A percentile compares a stretch with the other conserved stretches of the same genome.
Evolutionary conservation across 129 eudicot genomes (phyloP).

Genomic region (Saposhnikovia divaricata): DNA sequence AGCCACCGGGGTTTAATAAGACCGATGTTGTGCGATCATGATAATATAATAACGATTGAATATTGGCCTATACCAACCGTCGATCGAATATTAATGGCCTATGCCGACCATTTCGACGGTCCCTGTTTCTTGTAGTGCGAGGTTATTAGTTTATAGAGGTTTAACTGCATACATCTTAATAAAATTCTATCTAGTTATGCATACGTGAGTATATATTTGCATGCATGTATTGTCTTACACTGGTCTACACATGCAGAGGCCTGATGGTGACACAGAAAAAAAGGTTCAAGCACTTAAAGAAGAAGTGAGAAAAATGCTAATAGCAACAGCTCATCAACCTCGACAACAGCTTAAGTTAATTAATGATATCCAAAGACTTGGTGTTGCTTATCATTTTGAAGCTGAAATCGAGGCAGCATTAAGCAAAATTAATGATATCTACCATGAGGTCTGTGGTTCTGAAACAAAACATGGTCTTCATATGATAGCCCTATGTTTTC

Average conservation of each 20-base stretch:
- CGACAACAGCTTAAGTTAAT: neutral
- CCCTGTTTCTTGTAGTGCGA: too few species aligned
- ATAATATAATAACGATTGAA: too few species aligned
- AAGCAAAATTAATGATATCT: neutral
- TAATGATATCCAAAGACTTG: neutral
- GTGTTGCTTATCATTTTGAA: constrained; percentile 7
- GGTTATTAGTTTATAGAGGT: too few species aligned
- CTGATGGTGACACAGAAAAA: neutral
- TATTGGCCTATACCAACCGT: too few species aligned
- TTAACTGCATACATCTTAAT: too few species aligned
- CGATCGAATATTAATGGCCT: too few species aligned
- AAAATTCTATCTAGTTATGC: neutral
- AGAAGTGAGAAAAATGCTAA: neutral
- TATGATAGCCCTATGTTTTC: neutral
- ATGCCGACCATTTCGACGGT: too few species aligned
- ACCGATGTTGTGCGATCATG: too few species aligned
- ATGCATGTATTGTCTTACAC: neutral
- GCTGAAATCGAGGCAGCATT: neutral
- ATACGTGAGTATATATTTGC: neutral
- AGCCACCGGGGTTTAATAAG: too few species aligned
- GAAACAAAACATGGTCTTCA: neutral
- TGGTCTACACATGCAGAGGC: neutral
- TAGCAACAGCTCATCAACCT: neutral
- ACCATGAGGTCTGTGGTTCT: constrained; percentile 1
- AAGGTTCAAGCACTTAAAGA: neutral